Evolutionary conservation across 148 eudicot genomes (phyloP), one percentile per base, ranked within the genome.

Genomic region (Rhododendron ovatum): DNA sequence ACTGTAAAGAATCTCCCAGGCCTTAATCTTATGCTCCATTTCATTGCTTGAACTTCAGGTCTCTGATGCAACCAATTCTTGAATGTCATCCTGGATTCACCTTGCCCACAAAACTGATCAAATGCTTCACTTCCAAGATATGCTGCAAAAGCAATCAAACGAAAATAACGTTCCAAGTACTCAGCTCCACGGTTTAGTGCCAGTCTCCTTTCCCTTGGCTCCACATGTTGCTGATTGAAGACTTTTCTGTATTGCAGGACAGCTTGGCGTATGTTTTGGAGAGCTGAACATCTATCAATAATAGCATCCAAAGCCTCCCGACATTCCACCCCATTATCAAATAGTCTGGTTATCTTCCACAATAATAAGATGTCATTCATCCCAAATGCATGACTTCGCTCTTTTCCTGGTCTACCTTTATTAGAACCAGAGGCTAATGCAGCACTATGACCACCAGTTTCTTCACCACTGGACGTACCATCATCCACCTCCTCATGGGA

Each of bases 1-100:
- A 96, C 92, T 24, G 99, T 93, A 87, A 96, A 94, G 91, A 96
- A 96, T 86, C 96, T 92, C 69, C 99, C 99, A 80, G 99, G 99
- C 90, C 98, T 90, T 89, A 95, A 89, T 90, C 98, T 91, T 87
- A 96, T 96, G 89, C 95, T 92, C 99, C 99, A 96, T 93, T 96
- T 96, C 97, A 96, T 95, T 81, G 96, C 98, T 91, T 96, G 99
- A 82, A 95, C 97, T 89, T 96, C 99, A 84, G 98, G 94, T 90
- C 96, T 93, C 89, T 91, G 98, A 55, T 91, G 92, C 88, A 96
- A 91, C 99, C 99, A 96, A 80, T 86, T 93, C 91, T 96, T 96
- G 86, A 96, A 96, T 81, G 95, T 96, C 92, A 93, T 91, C 91
- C 87, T 94, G 45, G 89, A 90, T 87, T 90, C 91, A 74, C 99